These are phyloP conservation scores for Fusarium albosuccineum DNA, from an alignment of 2,329 filamentous ascomycete species.

Conservation along the genomic window DNA sequence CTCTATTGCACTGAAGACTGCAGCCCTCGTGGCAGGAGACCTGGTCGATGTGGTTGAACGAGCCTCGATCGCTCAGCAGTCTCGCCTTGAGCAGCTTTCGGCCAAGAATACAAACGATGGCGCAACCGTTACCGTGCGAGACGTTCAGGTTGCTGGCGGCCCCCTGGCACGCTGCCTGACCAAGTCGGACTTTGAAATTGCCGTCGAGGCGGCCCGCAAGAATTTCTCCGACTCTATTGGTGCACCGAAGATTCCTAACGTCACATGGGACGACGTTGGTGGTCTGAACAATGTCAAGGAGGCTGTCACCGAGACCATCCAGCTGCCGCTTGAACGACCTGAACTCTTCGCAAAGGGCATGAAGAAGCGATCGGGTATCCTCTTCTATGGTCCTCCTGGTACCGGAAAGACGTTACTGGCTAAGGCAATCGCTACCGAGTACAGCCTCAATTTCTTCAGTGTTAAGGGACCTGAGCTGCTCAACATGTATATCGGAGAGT, in stretches of 20 bases:
- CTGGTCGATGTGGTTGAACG: conserved; percentile 94
- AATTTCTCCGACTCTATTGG: conserved; percentile 98
- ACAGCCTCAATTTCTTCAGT: conserved; percentile 93
- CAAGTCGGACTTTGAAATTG: conserved; percentile 87
- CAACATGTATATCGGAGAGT: conserved; percentile 97
- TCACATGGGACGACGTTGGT: conserved; percentile 96
- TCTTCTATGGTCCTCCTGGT: conserved; percentile 92
- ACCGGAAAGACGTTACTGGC: conserved; percentile 94
- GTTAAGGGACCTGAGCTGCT: conserved; percentile 92
- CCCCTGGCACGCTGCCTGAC: conserved; percentile 82
- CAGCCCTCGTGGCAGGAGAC: conserved; percentile 93
- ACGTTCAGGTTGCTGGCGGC: conserved; percentile 91
- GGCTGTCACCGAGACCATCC: conserved; percentile 96
- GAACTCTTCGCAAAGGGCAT: conserved; percentile 97
- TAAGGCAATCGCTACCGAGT: conserved; percentile 93
- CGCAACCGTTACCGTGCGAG: conserved; percentile 73
- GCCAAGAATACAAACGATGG: conserved; percentile 55
- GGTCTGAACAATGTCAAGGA: conserved; percentile 95
- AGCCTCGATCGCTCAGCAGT: conserved; percentile 80
- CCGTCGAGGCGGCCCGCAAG: conserved; percentile 94
- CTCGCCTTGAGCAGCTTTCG: conserved; percentile 81
- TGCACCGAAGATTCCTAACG: conserved; percentile 97
- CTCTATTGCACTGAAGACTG: conserved; percentile 92
- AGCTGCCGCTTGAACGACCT: conserved; percentile 88
- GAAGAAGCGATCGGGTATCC: conserved; percentile 95